phyloP scores from a whole-genome alignment of 1,284 basidiomycete species.

The Waitea zeae region DNA sequence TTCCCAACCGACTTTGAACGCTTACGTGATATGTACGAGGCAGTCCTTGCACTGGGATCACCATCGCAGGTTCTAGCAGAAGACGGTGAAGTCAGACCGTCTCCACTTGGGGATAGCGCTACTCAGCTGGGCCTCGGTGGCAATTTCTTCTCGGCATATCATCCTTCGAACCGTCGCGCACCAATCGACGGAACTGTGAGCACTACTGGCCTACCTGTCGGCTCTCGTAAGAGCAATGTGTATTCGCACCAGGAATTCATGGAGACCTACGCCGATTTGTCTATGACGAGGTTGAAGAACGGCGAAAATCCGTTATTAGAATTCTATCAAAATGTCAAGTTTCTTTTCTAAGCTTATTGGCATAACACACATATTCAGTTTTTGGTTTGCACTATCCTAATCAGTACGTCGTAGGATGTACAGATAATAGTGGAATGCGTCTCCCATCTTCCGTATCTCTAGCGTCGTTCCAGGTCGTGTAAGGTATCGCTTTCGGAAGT shows the following conservation, averaged over 20 bases:
- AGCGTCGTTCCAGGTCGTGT: constrained; percentile 34
- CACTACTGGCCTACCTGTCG: constrained; percentile 62
- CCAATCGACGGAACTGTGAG: constrained; percentile 52
- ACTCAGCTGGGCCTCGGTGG: constrained; percentile 35
- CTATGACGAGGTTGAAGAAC: constrained; percentile 46
- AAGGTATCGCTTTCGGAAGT: constrained; percentile 67
- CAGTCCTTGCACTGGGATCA: no score
- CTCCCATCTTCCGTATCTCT: constrained; percentile 49
- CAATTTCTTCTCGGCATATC: constrained; percentile 53
- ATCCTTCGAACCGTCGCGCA: constrained; percentile 34
- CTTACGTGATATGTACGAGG: constrained; percentile 79
- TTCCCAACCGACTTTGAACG: constrained; percentile 90
- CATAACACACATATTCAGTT: no score
- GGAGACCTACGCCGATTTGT: constrained; percentile 61
- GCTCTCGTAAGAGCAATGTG: constrained; percentile 63
- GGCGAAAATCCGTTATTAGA: constrained; percentile 81
- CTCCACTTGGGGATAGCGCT: constrained; percentile 29
- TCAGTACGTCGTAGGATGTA: constrained; percentile 38
- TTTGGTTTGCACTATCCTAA: no score
- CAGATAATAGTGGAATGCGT: constrained; percentile 77
- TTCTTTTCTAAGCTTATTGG: constrained; percentile 63
- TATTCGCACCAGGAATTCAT: constrained; percentile 79
- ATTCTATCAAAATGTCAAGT: constrained; percentile 82
- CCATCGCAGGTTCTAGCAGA: constrained; percentile 57
- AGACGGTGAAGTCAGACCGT: constrained; percentile 21